A percentile compares a stretch with the other conserved stretches of the same genome.
phyloP scores from a whole-genome alignment of 306 rosid genomes.

The Sphenostylis stenocarpa region DNA sequence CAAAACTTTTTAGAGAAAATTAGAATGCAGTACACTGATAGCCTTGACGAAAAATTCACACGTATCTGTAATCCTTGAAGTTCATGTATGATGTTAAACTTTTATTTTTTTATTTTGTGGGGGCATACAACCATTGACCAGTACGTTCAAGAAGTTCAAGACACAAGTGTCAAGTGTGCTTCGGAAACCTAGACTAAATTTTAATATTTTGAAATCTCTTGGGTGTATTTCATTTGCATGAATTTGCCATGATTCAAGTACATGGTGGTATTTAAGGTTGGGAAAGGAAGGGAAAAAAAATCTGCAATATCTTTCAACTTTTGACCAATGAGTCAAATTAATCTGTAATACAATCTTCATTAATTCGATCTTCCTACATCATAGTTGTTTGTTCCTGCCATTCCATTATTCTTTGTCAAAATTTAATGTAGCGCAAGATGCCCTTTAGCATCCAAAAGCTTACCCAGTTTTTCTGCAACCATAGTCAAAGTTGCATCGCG shows the following conservation, averaged over 20 bases:
- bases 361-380: not conserved
- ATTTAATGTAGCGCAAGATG: conserved; percentile 30
- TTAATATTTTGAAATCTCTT: too few species aligned
- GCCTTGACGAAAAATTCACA: too few species aligned
- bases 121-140: too few species aligned
- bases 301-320: not conserved
- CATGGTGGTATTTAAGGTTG: not conserved
- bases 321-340: not conserved
- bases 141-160: too few species aligned
- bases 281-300: not conserved
- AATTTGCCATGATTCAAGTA: not conserved
- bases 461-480: conserved; percentile 57
- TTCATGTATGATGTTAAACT: too few species aligned
- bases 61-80: too few species aligned
- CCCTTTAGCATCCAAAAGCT: conserved; percentile 46
- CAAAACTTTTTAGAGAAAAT: too few species aligned
- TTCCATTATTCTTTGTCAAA: conserved; percentile 1
- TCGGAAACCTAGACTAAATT: too few species aligned
- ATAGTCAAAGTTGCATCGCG: conserved; percentile 61
- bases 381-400: not conserved
- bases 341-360: conserved; percentile 12
- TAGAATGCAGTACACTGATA: too few species aligned
- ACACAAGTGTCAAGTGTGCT: too few species aligned
- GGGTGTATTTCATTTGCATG: not conserved
- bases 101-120: too few species aligned